Evolutionary conservation across 2,329 filamentous ascomycete species (phyloP), one percentile per base, ranked within the genome.

Genomic region (Diaporthe ilicicola): DNA sequence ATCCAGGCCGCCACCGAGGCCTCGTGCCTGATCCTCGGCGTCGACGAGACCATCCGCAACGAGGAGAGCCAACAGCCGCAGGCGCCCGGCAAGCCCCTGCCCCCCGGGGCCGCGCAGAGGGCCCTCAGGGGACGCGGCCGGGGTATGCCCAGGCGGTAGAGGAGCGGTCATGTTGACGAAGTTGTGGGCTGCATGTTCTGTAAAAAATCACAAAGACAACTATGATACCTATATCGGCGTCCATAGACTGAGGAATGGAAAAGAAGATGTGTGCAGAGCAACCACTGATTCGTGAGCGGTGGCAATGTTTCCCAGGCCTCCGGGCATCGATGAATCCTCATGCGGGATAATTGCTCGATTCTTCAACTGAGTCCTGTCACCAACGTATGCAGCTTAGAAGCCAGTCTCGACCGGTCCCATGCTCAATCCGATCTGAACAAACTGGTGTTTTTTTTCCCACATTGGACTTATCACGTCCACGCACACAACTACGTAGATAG

Each of bases 31-130:
- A 98, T 99, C 76, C 85, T 99, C 78, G 93, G 94, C 77, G 96
- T 99, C 70, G 96, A 99, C 80, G 96, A 99, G 90, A 99, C 96
- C 42, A 98, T 99, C 84, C 94, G 91, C 84, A 99, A 99, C 83
- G 94, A 99, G 86, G 95, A 98, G 86, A 97, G 94, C 78, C 89
- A 91, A 77, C 87, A 90, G 81, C 93, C 95, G 29, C 93, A 97
- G 82, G 94, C 90, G 10, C 95, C 95, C 0, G 88, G 90, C 69
- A 88, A 93, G 81, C 88, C 90, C 24, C 85, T 95, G 75, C 93
- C 93, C 5, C 91, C 92, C 1, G 93, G 93, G 75, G 95, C 95
- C 27, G 95, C 95, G 13, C 95, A 98, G 86, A 88, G 95, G 78
- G 95, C 94, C 51, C 84, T 98, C 75, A 89, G 95, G 74, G 93